Percentiles rank a stretch among this genome's conserved stretches.
Conservation (phyloP, 2,329 filamentous ascomycete genomes). For the Neurospora sp. region DNA sequence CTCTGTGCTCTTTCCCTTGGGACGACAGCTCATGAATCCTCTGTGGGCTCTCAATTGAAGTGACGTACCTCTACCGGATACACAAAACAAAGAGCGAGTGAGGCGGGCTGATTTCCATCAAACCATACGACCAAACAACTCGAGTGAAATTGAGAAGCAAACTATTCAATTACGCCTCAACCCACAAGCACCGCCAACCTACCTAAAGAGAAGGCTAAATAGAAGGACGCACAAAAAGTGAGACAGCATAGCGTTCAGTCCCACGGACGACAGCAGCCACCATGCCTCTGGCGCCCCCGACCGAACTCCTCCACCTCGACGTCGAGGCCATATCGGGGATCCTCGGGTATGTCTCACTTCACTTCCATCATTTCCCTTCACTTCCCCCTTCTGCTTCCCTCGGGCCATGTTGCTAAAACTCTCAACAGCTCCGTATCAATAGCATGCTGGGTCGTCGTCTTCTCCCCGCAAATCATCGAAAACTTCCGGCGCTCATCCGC, state of each 20-base stretch:
- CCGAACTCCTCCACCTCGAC: constrained; percentile 58
- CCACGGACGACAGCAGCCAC: background rate
- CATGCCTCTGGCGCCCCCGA: constrained; percentile 41
- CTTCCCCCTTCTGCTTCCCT: constrained; percentile 1
- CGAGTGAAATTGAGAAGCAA: too few species aligned
- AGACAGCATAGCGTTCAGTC: background rate
- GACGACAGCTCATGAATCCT: background rate
- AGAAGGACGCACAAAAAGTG: background rate
- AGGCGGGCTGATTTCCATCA: too few species aligned
- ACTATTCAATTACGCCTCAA: background rate
- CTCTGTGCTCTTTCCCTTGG: background rate
- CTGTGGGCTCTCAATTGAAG: background rate
- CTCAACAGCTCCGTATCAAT: constrained; percentile 74
- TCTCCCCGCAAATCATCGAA: constrained; percentile 92
- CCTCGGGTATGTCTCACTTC: constrained; percentile 51
- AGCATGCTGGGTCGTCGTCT: constrained; percentile 96
- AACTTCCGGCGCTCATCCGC: constrained; percentile 81
- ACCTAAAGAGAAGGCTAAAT: background rate
- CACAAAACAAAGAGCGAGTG: background rate
- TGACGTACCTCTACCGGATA: background rate
- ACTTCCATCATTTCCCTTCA: background rate
- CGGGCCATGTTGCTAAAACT: constrained; percentile 7
- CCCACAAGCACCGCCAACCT: background rate
- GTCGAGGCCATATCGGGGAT: constrained; percentile 89
- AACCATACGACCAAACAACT: too few species aligned